A percentile compares a stretch with the other conserved stretches of the same genome.
Conservation (phyloP, 2,329 filamentous ascomycete species). For the Pseudogymnoascus sp. region DNA sequence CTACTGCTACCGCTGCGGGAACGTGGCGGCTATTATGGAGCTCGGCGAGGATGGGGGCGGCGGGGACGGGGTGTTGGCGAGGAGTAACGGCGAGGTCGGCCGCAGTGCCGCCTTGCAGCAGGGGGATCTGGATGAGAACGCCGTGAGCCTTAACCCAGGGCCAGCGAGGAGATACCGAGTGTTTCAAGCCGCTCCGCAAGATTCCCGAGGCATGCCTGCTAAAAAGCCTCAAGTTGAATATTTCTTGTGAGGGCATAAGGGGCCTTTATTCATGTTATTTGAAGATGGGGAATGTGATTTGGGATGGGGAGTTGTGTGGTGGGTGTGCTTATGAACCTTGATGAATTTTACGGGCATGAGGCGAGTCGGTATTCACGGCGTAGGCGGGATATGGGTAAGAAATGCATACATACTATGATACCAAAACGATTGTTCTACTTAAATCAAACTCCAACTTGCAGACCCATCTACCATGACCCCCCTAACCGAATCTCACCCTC, state of each 20-base stretch:
- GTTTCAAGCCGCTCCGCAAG: conserved; percentile 94
- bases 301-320: neutral
- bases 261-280: neutral
- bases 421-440: conserved; percentile 9
- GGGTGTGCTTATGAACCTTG: conserved; percentile 4
- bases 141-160: conserved; percentile 53
- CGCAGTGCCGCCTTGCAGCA: conserved; percentile 41
- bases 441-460: neutral
- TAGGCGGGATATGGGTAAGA: conserved; percentile 2
- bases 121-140: conserved; percentile 45
- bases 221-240: conserved; percentile 98
- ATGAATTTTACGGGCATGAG: conserved; percentile 9
- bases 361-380: neutral
- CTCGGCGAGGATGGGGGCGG: conserved; percentile 81
- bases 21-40: conserved; percentile 91
- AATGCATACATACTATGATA: conserved; percentile 12
- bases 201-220: conserved; percentile 93
- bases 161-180: conserved; percentile 88
- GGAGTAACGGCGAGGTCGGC: conserved; percentile 41
- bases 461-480: neutral
- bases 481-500: neutral
- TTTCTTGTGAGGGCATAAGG: conserved; percentile 55
- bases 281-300: neutral
- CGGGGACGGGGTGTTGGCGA: conserved; percentile 39
- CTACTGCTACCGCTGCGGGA: conserved; percentile 94